Evolutionary conservation across 1,284 basidiomycete species (phyloP).

Genomic region (Ceratobasidium sp.): DNA sequence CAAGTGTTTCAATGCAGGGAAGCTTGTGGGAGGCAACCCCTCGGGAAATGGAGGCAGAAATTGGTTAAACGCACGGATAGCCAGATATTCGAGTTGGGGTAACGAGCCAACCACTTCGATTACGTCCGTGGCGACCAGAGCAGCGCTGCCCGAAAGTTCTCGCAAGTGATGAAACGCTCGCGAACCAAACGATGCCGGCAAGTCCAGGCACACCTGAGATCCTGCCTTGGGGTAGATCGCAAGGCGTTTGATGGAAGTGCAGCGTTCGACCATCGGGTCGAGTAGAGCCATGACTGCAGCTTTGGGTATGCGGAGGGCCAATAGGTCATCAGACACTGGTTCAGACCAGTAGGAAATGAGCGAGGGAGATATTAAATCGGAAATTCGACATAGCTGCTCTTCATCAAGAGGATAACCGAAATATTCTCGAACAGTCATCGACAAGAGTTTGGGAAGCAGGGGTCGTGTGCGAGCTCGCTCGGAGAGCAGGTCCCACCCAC

Average conservation of each 20-base stretch:
- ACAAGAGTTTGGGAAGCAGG: not conserved
- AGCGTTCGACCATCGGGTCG: conserved; percentile 16
- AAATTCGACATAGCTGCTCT: not conserved
- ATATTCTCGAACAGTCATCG: conserved; percentile 3
- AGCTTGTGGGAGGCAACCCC: not conserved
- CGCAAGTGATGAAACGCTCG: not conserved
- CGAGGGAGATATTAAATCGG: conserved; percentile 9
- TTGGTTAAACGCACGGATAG: conserved; percentile 1
- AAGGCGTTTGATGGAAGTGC: not conserved
- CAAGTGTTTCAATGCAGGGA: conserved; percentile 12
- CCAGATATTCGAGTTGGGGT: not conserved
- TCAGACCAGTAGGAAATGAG: not conserved
- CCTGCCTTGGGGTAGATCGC: conserved; percentile 29
- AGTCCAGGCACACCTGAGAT: not conserved
- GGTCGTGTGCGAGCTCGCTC: not conserved
- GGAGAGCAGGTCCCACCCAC: not conserved
- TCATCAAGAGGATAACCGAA: not conserved
- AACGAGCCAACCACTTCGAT: not conserved
- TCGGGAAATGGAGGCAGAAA: not conserved
- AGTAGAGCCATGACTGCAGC: conserved; percentile 13
- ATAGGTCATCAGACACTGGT: not conserved
- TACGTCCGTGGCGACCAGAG: conserved; percentile 1
- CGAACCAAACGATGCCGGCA: not conserved
- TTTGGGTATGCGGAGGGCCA: not conserved
- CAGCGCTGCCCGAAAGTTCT: conserved; percentile 7